Base-by-base conservation (phyloP, 202 grass and related monocot genomes). In the Elaeis oleifera region DNA sequence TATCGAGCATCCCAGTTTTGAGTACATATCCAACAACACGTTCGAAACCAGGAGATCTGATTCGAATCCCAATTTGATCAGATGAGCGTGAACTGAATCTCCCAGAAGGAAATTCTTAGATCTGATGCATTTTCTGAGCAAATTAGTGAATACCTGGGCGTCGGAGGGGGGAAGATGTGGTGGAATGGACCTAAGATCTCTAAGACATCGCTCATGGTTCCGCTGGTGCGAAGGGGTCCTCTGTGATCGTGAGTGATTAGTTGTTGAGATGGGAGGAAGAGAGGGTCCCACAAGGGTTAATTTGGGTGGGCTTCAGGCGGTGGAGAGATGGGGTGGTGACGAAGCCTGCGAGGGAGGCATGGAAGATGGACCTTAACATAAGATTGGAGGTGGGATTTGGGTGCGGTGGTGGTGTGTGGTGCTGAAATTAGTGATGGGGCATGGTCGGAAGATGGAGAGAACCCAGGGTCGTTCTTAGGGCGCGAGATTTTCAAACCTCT, bases 11-110 rank as follows among this genome's bases (percentile, higher is more conserved):
- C 23, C 81, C 87, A 18, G 72, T 62, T 74, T 91, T 6, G 73
- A 74, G 58, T 96, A 96, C 44, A 86, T 79, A 63, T 96, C 84
- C 26, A 86, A 68, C 68, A 96, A 74, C 70, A 91, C 84, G 60
- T 91, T 96, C 59, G 68, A 81, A 1, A 96, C 64, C 18, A 96
- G 76, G 23, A 84, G 55, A 21, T 91, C 77, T 16, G 79, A 70
- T 15, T 63, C 64, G 22, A 81, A 86, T 1, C 92, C 92, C 4
- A 76, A 80, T 60, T 90, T 85, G 25, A 96, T 57, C 0, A 91
- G 57, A 72, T 88, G 81, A 5, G 84, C 81, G 48, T 96, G 92
- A 56, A 88, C 76, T 36, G 78, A 27, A 55, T 73, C 72, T 3
- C 77, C 81, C 7, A 73, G 76, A 68, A 78, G 75, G 5, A 74